phyloP scores from a whole-genome alignment of 176 grass and related monocot species.

The Saccharum spontaneum region DNA sequence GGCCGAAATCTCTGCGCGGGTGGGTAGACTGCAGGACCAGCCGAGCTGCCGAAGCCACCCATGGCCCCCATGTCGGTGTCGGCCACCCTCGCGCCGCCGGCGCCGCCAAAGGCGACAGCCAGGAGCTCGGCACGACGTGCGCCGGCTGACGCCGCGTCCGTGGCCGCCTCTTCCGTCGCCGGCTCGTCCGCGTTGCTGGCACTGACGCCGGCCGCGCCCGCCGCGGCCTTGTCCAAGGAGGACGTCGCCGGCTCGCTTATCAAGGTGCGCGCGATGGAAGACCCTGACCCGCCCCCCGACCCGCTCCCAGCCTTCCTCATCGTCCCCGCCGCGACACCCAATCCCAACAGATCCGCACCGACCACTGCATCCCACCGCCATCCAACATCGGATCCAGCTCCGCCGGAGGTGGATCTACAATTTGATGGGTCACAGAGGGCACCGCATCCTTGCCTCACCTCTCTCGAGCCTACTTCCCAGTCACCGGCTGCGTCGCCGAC shows the following conservation, averaged over 20 bases:
- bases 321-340: too few relatives aligned
- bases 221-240: constrained; percentile 71
- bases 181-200: constrained; percentile 28
- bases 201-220: constrained; percentile 39
- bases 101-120: constrained; percentile 18
- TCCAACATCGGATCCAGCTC: too few relatives aligned
- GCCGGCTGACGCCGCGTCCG: not conserved
- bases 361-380: too few relatives aligned
- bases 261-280: constrained; percentile 64
- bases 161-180: not conserved
- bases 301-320: too few relatives aligned
- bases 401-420: too few relatives aligned
- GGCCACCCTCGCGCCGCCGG: constrained; percentile 15
- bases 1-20: constrained; percentile 26
- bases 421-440: too few relatives aligned
- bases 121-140: constrained; percentile 29
- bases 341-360: too few relatives aligned
- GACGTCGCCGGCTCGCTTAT: constrained; percentile 61
- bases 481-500: too few relatives aligned
- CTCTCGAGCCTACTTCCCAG: too few relatives aligned
- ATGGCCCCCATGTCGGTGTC: constrained; percentile 44
- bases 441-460: too few relatives aligned
- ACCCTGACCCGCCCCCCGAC: too few relatives aligned
- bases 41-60: constrained; percentile 29
- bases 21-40: constrained; percentile 23